Base-by-base conservation (phyloP, 2,329 filamentous ascomycete genomes). In the Phaeosphaeria sp. region DNA sequence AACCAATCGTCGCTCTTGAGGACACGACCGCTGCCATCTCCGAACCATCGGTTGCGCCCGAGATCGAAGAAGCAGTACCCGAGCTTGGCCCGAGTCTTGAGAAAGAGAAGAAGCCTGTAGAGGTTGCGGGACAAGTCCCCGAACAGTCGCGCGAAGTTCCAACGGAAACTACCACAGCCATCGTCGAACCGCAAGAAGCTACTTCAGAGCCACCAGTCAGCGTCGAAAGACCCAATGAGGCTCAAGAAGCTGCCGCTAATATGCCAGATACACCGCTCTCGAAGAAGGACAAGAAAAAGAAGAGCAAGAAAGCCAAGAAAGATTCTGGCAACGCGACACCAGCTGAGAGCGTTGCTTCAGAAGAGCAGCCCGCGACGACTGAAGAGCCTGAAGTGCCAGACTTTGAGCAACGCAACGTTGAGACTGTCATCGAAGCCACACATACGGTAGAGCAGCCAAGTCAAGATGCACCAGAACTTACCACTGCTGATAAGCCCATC, bases 261-360 rank as follows among this genome's bases (percentile, higher is more conserved):
- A 18, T 46, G 43, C 8, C 43, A 51, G 6, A 48, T 36, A 48
- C 18, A 6, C 33, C 44, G 5, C 40, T 48, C 6, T 27, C 45
- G 17, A 57, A 55, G 18, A 56, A 56, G 25, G 55, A 60, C 39
- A 51, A 54, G 20, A 61, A 55, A 53, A 72, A 68, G 50, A 55
- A 43, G 3, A 36, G 30, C 6, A 71, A 70, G 57, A 70, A 72
- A 47, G 60, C 57, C 7, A 71, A 71, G 52, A 62, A 56, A 22
- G 62, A 65, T 25, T 62, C 62, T 13, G 64, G 56, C 11, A 55
- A 46, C n/a, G 56, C 40, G 4, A 61, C 64, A 18, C 61, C 60
- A 3, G 24, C 40, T 8, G 48, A 59, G 7, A 54, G 67, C 7
- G 30, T 40, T 22, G 36, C 58, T 4, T 50, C 56, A 7, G 55